These are phyloP conservation scores for Colletotrichum musae DNA, from an alignment of 2,329 filamentous ascomycete species.

Conservation along the genomic window DNA sequence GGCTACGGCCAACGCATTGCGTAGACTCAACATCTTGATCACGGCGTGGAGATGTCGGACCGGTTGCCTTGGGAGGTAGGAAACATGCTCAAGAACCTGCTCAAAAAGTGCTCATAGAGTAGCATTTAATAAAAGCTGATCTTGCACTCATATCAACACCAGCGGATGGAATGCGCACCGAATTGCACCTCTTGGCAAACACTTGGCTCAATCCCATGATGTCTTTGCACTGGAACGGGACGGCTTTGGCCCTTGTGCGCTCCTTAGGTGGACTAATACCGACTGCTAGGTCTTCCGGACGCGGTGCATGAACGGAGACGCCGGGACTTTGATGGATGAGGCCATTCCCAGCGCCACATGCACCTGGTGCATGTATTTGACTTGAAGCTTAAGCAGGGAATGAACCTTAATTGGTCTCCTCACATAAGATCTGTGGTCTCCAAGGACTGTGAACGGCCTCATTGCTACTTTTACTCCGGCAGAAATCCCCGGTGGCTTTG, in stretches of 20 bases:
- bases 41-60: background rate
- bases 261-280: background rate
- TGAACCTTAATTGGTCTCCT: no score
- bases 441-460: no score
- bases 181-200: background rate
- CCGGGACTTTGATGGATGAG: no score
- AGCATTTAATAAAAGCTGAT: background rate
- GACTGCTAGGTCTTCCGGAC: no score
- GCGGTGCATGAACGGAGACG: no score
- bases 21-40: constrained; percentile 1
- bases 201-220: background rate
- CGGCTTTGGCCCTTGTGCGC: background rate
- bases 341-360: no score
- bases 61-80: background rate
- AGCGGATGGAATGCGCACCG: background rate
- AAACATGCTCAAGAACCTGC: background rate
- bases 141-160: background rate
- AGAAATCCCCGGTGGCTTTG: no score
- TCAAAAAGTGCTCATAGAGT: background rate
- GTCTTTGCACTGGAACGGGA: constrained; percentile 8
- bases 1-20: constrained; percentile 9
- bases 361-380: no score
- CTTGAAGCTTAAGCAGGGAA: no score
- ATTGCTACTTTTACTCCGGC: no score
- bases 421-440: no score